Base-by-base conservation (phyloP, 768 basidiomycete genomes). In the Sutorius australiensis region DNA sequence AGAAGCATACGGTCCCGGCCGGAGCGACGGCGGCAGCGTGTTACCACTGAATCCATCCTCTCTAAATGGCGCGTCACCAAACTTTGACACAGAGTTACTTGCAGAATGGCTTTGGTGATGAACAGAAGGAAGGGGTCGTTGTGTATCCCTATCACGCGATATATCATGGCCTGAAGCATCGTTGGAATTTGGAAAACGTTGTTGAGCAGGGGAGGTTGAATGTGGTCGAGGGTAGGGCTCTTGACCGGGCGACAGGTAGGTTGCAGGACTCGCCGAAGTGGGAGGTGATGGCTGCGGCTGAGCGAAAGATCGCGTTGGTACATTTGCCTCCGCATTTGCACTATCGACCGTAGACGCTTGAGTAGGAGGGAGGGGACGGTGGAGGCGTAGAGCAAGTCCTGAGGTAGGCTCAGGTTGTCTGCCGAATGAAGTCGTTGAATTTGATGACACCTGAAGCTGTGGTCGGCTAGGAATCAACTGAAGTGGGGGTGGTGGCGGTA, bases 181-280 rank as follows among this genome's bases (percentile, higher is more conserved):
- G 13, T 47, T 56, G 8, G 56, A 42, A 40, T 41, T 48, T 33
- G 66, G 60, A 40, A 67, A 62, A 12, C 70, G 70, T 12, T 62
- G 70, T 42, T 69, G 68, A 32, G 66, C 69, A 31, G 68, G 68
- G 38, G 68, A 71, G 16, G 85, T 82, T 31, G 87, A 87, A 45
- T 77, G 81, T 2, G 87, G 83, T 34, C 86, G 78, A 17, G 80
- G 77, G 61, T 77, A 80, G 2, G 84, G 82, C 1, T 88, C 86
- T 46, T 76, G 73, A 50, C 63, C 73, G 6, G 81, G 75, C 14
- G 80, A 77, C 49, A 76, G 66, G 46, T 71, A 70, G 6, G 66
- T 40, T 19, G 60, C 55, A 46, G 59, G 46, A 32, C 59, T 58
- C 6, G 55, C 59, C 17, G 60, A 61, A 21, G 47, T 41, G 9